Percentiles rank a stretch among this genome's conserved stretches.
These are phyloP conservation scores for Calocybe gambosa DNA, from an alignment of 1,284 basidiomycete species.

Conservation along the genomic window DNA sequence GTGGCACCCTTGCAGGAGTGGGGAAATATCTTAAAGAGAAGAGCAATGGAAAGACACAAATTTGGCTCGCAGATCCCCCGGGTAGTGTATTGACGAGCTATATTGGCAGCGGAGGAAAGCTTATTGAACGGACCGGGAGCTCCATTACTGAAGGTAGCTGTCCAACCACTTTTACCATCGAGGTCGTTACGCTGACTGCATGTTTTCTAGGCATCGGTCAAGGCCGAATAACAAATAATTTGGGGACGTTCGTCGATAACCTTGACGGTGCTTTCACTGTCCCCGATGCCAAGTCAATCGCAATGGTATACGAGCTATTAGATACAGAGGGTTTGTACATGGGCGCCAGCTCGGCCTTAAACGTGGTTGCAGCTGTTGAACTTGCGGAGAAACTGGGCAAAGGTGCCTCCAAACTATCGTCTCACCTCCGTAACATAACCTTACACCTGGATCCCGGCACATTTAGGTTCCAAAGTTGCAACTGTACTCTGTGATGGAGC, in stretches of 20 bases:
- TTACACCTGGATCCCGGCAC: no score
- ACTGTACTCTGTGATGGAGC: constrained; percentile 95
- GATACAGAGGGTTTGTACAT: constrained; percentile 94
- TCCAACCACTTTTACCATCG: not conserved
- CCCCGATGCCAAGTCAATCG: constrained; percentile 85
- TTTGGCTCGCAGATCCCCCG: constrained; percentile 95
- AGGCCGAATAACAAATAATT: constrained; percentile 93
- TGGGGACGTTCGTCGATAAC: constrained; percentile 78
- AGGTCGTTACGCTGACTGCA: constrained; percentile 8
- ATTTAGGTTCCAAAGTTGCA: constrained; percentile 77
- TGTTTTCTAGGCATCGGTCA: constrained; percentile 81
- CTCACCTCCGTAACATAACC: not conserved
- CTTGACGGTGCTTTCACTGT: constrained; percentile 83
- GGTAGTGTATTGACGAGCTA: constrained; percentile 91
- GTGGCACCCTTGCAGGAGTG: constrained; percentile 90
- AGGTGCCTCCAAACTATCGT: constrained; percentile 36
- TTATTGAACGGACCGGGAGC: constrained; percentile 78
- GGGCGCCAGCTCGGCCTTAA: constrained; percentile 93
- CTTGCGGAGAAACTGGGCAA: constrained; percentile 83
- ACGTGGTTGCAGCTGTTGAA: constrained; percentile 91
- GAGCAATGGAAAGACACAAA: constrained; percentile 75
- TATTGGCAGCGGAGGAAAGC: constrained; percentile 74
- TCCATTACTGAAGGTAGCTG: constrained; percentile 90
- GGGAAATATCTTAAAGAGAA: constrained; percentile 85
- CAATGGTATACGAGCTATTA: constrained; percentile 90